Evolutionary conservation across 192 early-diverging fungal genomes (phyloP).

Genomic region (Mortierella antarctica): DNA sequence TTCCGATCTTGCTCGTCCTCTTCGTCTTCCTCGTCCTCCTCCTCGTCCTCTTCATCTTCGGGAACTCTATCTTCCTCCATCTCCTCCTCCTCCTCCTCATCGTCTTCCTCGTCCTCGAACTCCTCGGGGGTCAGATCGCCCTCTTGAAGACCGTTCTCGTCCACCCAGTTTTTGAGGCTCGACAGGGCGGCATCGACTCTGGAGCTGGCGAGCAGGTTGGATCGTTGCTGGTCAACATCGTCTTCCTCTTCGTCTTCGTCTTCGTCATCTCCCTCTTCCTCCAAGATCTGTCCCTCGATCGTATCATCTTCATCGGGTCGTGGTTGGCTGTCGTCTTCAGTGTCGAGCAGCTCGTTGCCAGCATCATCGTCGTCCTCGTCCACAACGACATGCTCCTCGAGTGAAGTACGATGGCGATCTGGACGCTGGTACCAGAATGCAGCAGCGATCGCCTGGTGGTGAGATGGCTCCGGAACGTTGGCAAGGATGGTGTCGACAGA

Average conservation of each 20-base stretch:
- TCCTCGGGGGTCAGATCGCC: conserved; percentile 9
- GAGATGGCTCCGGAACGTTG: background rate
- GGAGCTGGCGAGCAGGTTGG: background rate
- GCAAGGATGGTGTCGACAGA: background rate
- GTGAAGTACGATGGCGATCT: background rate
- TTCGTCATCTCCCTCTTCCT: conserved; percentile 24
- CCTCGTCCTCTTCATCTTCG: conserved; percentile 14
- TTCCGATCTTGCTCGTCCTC: background rate
- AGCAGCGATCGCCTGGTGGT: background rate
- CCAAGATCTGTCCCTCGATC: conserved; percentile 37
- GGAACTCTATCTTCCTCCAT: background rate
- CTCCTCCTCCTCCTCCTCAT: conserved; percentile 2
- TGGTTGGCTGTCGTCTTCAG: conserved; percentile 23
- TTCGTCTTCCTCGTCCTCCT: background rate
- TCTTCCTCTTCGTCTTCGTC: background rate
- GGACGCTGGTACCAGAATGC: conserved; percentile 9
- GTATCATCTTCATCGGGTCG: conserved; percentile 44
- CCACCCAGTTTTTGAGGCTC: conserved; percentile 1
- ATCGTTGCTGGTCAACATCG: background rate
- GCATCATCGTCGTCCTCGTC: conserved; percentile 50
- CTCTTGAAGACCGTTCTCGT: conserved; percentile 22
- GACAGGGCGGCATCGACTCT: background rate
- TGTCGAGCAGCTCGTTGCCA: conserved; percentile 50
- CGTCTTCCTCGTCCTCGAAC: conserved; percentile 12
- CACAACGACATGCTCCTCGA: conserved; percentile 24